A percentile compares a stretch with the other conserved stretches of the same genome.
phyloP scores from a whole-genome alignment of 164 flowering plant species.

The Stephania japonica region DNA sequence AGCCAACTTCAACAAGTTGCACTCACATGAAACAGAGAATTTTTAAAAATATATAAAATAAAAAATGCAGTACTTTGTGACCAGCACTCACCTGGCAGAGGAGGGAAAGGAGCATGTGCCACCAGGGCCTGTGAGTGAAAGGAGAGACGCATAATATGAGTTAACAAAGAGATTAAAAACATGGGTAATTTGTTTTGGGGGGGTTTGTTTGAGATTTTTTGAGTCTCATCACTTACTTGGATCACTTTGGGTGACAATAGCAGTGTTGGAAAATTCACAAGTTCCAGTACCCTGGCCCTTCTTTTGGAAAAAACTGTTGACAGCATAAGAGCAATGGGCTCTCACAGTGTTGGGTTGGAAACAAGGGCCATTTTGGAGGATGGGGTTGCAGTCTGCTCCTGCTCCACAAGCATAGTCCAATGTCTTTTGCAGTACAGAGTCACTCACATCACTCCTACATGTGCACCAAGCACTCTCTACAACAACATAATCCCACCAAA shows the following conservation, averaged over 20 bases:
- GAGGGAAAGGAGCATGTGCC: slow-evolving; percentile 38
- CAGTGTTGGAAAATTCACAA: slow-evolving; percentile 62
- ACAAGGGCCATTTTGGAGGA: slow-evolving; percentile 56
- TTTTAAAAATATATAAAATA: too few species aligned
- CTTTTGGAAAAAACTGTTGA: slow-evolving; percentile 70
- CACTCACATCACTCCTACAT: slow-evolving; percentile 46
- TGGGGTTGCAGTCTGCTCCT: slow-evolving; percentile 69
- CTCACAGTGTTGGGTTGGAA: slow-evolving; percentile 64
- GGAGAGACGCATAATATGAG: not conserved
- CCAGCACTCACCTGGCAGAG: slow-evolving; percentile 28
- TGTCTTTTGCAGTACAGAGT: slow-evolving; percentile 43
- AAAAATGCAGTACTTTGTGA: not conserved
- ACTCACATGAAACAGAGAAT: not conserved
- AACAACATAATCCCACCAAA: not conserved
- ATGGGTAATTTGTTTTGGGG: not conserved
- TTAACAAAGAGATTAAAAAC: not conserved
- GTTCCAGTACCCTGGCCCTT: slow-evolving; percentile 39
- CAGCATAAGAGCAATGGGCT: slow-evolving; percentile 72
- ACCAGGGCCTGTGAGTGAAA: slow-evolving; percentile 24
- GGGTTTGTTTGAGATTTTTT: not conserved
- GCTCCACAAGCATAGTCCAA: slow-evolving; percentile 85
- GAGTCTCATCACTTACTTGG: slow-evolving; percentile 34
- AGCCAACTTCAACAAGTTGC: not conserved
- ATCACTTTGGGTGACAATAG: slow-evolving; percentile 24
- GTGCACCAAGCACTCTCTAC: slow-evolving; percentile 54